Percentiles rank a stretch among this genome's conserved stretches.
These are phyloP conservation scores for Brettanomyces anomalus DNA, from an alignment of 805 yeast species.

Conservation along the genomic window DNA sequence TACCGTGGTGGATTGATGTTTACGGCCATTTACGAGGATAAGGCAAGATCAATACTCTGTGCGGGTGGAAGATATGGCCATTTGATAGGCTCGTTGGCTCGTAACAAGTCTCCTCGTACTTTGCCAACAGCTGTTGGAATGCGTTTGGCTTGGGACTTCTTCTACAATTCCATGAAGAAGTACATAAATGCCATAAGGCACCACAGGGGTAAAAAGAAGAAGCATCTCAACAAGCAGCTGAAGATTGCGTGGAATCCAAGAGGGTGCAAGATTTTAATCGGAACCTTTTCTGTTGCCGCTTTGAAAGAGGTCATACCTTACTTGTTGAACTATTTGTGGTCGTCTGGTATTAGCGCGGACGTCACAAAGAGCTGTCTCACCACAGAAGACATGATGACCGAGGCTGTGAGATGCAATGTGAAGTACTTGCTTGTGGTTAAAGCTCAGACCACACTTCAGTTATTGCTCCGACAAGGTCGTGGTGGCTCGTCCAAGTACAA, in stretches of 20 bases:
- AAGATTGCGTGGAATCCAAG: slow-evolving; percentile 36
- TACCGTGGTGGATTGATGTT: slow-evolving; percentile 83
- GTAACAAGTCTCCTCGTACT: slow-evolving; percentile 26
- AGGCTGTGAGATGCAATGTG: slow-evolving; percentile 62
- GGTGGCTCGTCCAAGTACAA: slow-evolving; percentile 44
- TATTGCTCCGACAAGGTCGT: slow-evolving; percentile 5
- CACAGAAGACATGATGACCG: slow-evolving; percentile 54
- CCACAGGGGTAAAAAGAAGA: slow-evolving; percentile 22
- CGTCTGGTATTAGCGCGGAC: slow-evolving; percentile 72
- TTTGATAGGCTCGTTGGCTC: slow-evolving; percentile 57
- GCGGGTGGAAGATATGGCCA: slow-evolving; percentile 93
- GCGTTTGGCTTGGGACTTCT: slow-evolving; percentile 65
- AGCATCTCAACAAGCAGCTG: slow-evolving; percentile 22
- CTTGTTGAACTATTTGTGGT: slow-evolving; percentile 62
- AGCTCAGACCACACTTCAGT: slow-evolving; percentile 38
- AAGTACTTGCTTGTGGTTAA: slow-evolving; percentile 73
- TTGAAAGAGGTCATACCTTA: slow-evolving; percentile 56
- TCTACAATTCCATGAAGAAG: slow-evolving; percentile 42
- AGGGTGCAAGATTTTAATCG: slow-evolving; percentile 76
- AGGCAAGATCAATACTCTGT: slow-evolving; percentile 46
- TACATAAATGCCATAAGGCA: slow-evolving; percentile 30
- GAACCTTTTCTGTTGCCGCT: slow-evolving; percentile 52
- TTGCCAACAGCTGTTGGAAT: slow-evolving; percentile 75
- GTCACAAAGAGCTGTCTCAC: slow-evolving; percentile 34
- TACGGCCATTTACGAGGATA: slow-evolving; percentile 67